These are phyloP conservation scores for Lagenidium sp. DNA, from an alignment of 352 stramenopile genomes.

Conservation along the genomic window DNA sequence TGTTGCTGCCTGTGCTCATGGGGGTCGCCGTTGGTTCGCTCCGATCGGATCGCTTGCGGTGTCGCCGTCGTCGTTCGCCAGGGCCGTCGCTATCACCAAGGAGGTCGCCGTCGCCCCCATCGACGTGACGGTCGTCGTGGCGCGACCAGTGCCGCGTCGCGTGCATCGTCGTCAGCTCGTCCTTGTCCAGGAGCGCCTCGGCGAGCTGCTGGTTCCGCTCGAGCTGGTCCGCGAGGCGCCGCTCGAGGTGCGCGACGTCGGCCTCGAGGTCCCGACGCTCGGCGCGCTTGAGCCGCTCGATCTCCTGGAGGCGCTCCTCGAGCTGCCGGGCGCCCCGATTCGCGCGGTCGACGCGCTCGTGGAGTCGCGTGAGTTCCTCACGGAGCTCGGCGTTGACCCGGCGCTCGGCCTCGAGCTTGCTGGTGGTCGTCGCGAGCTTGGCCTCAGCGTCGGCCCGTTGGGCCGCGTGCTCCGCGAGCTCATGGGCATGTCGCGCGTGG, in stretches of 20 bases:
- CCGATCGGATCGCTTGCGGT: neutral
- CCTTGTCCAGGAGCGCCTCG: slow-evolving; percentile 29
- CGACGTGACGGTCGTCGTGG: neutral
- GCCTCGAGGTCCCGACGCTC: slow-evolving; percentile 20
- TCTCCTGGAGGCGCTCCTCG: slow-evolving; percentile 32
- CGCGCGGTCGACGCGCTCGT: slow-evolving; percentile 37
- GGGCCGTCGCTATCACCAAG: neutral
- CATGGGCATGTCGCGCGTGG: too few relatives aligned
- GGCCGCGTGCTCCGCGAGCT: too few relatives aligned
- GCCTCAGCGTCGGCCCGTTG: slow-evolving; percentile 3
- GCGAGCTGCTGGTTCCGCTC: slow-evolving; percentile 51
- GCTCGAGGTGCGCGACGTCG: slow-evolving; percentile 26
- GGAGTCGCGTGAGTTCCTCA: slow-evolving; percentile 30
- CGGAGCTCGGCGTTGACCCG: slow-evolving; percentile 24
- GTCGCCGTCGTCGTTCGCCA: neutral
- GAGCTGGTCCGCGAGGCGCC: slow-evolving; percentile 40
- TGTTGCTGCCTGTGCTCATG: neutral
- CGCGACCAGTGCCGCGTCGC: neutral
- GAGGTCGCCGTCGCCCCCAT: neutral
- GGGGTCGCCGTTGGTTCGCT: too few relatives aligned
- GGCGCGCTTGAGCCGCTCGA: slow-evolving; percentile 36
- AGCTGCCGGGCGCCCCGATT: slow-evolving; percentile 37
- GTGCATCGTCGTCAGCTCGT: neutral
- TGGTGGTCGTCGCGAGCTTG: slow-evolving; percentile 18
- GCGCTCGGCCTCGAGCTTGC: slow-evolving; percentile 16